phyloP scores from a whole-genome alignment of 1,284 basidiomycete species.

The Moniliella sp. region DNA sequence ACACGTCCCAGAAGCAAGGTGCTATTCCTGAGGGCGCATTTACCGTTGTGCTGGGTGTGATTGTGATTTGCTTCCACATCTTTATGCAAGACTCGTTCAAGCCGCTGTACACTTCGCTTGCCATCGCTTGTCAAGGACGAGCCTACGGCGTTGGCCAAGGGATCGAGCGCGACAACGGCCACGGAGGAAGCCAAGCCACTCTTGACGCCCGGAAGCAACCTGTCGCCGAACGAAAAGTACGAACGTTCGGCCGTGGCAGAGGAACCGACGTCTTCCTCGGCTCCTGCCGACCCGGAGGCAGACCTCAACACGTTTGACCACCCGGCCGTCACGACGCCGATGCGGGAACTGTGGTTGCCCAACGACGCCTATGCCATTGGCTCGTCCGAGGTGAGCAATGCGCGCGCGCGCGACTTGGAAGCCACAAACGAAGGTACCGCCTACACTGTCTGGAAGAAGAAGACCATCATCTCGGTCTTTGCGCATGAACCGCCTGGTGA shows the following conservation, averaged over 20 bases:
- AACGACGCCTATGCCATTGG: constrained; percentile 29
- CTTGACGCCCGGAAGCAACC: background rate
- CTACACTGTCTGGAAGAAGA: no score
- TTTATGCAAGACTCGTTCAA: constrained; percentile 31
- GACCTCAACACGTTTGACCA: constrained; percentile 16
- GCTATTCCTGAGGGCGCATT: constrained; percentile 37
- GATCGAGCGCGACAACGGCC: background rate
- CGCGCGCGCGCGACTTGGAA: constrained; percentile 18
- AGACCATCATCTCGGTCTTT: no score
- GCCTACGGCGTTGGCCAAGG: background rate
- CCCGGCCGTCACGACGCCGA: constrained; percentile 19
- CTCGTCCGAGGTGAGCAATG: constrained; percentile 14
- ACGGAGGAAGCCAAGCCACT: background rate
- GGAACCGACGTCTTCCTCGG: background rate
- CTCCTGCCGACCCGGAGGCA: background rate
- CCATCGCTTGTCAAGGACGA: constrained; percentile 8
- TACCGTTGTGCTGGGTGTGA: constrained; percentile 58
- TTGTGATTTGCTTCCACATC: constrained; percentile 45
- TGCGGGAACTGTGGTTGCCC: constrained; percentile 27
- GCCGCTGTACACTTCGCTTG: constrained; percentile 14
- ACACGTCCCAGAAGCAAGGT: constrained; percentile 8
- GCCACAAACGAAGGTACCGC: constrained; percentile 19
- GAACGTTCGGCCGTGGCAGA: background rate
- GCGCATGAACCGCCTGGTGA: no score
- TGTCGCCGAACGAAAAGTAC: constrained; percentile 1